phyloP scores from a whole-genome alignment of 2,329 filamentous ascomycete species.

The Verticillium tricorpus region DNA sequence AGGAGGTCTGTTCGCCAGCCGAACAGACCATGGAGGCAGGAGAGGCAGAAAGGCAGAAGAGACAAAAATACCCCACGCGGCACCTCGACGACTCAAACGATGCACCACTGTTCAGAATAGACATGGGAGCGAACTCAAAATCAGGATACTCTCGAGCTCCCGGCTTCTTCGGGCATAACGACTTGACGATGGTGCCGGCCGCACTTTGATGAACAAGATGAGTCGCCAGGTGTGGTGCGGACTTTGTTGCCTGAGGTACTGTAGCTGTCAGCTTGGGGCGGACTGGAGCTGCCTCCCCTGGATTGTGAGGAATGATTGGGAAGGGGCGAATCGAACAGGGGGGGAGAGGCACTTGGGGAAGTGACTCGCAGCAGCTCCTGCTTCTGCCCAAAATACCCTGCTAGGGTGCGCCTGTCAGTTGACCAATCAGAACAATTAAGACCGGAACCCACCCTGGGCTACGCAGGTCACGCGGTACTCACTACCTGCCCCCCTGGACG shows the following conservation, averaged over 20 bases:
- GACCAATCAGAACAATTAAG: not conserved
- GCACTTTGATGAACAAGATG: not conserved
- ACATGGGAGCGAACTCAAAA: not conserved
- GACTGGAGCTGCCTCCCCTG: not conserved
- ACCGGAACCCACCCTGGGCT: not conserved
- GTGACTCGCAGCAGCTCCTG: not conserved
- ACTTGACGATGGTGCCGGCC: not conserved
- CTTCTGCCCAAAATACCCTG: not conserved
- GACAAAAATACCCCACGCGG: not conserved
- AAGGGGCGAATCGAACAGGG: not conserved
- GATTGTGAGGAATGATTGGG: not conserved
- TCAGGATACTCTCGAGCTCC: not conserved
- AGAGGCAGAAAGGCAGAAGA: not conserved
- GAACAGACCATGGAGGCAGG: not conserved
- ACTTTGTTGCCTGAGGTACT: not conserved
- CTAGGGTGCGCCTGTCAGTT: not conserved
- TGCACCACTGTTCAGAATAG: not conserved
- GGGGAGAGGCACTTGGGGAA: not conserved
- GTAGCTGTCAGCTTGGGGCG: not conserved
- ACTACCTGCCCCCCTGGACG: not conserved
- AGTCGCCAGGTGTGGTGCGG: not conserved
- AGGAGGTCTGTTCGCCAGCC: not conserved
- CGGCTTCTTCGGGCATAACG: not conserved
- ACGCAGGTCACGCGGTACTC: not conserved
- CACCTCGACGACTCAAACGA: not conserved